Base-by-base conservation (phyloP, 352 stramenopile species). In the Phytophthora agathidicida region DNA sequence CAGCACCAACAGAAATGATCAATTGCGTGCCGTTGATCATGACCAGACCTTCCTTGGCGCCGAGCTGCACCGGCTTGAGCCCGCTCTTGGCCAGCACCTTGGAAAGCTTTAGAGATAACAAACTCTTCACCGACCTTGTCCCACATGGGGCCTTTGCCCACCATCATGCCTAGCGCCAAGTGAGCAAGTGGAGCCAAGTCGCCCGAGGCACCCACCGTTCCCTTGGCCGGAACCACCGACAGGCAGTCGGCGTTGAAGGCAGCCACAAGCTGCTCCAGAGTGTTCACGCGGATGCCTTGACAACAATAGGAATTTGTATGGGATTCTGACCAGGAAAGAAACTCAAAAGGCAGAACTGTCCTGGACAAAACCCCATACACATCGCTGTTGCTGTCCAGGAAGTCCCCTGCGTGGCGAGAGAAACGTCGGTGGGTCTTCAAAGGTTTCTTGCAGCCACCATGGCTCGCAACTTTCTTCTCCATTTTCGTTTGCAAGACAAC, bases 11-110 rank as follows among this genome's bases (percentile, higher is more conserved):
- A 1, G 86, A 89, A 11, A 86, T 94, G 62, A 97, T 97, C 45
- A 97, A 60, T 61, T 97, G 89, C 13, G 89, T 97, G 54, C 89
- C 89, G 65, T 97, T 97, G 66, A 97, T 96, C 79, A 97, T 93
- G 16, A 88, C 89, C 28, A 97, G 77, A 30, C 89, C 89, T 65
- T 97, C 89, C 70, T 97, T 97, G 2, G 89, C 86, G 10, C 82
- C 76, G 23, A 97, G 79, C 38, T 91, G 65, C 30, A 96, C 87
- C 24, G 86, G 82, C 38, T 73, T 72, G 32, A 95, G 66, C 19
- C 76, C 71, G 54, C 93, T 68, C 64, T 86, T 83, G 28, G 69
- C 72, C n/a, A 96, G 72, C 45, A 96, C 82, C 7, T 79, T 59
- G 14, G 73, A 75, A n/a, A 1, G 89, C 68, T 30, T 92, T 73